phyloP scores from a whole-genome alignment of 192 early-diverging fungal genomes.

The Funneliformis mosseae region DNA sequence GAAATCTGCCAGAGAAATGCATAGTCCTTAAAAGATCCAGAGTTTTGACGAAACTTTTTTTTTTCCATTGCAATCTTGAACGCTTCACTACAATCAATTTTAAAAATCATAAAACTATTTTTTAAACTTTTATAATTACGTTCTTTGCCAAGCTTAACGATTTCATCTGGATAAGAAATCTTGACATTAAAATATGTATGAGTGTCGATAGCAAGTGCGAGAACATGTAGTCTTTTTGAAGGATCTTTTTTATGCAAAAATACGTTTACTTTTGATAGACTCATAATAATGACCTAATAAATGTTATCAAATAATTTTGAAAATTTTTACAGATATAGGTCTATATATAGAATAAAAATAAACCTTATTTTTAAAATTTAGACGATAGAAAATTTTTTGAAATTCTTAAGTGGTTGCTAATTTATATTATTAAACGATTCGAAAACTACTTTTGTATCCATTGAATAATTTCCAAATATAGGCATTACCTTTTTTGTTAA shows the following conservation, averaged over 20 bases:
- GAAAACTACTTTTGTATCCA: too few species aligned
- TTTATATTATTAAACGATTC: too few species aligned
- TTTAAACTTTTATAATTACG: not conserved
- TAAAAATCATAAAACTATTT: not conserved
- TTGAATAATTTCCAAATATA: too few species aligned
- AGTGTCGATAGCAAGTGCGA: not conserved
- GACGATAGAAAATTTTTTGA: too few species aligned
- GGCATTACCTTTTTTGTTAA: too few species aligned
- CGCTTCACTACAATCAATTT: not conserved
- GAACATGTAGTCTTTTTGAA: not conserved
- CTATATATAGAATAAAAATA: too few species aligned
- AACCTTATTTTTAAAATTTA: too few species aligned
- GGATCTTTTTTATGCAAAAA: not conserved
- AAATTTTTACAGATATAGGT: too few species aligned
- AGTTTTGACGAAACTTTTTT: not conserved
- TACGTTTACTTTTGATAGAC: not conserved
- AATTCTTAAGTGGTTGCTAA: too few species aligned
- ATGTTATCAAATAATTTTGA: too few species aligned
- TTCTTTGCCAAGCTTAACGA: not conserved
- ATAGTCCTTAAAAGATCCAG: not conserved
- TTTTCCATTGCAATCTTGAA: not conserved
- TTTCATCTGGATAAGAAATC: not conserved
- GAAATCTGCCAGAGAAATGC: not conserved
- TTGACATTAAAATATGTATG: not conserved
- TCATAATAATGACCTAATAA: too few species aligned